Evolutionary conservation across 352 stramenopile genomes (phyloP).

Genomic region (Phytophthora multivora): DNA sequence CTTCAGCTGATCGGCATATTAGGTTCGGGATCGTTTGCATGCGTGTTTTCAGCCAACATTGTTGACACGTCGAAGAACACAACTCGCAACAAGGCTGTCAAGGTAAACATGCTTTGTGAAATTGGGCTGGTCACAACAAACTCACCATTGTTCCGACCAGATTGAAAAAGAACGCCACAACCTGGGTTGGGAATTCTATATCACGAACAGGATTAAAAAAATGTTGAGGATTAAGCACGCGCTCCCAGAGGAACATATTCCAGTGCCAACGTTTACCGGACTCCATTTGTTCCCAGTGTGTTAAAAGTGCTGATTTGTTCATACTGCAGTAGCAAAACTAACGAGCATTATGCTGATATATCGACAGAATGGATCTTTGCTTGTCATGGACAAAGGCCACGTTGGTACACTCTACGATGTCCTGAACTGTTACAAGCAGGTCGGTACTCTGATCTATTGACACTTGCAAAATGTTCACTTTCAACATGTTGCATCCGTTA

Average conservation of each 20-base stretch:
- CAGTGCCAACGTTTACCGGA: slow-evolving; percentile 47
- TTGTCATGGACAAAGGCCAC: slow-evolving; percentile 76
- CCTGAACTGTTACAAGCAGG: slow-evolving; percentile 81
- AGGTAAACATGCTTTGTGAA: slow-evolving; percentile 42
- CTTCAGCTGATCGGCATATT: slow-evolving; percentile 62
- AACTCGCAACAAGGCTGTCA: slow-evolving; percentile 55
- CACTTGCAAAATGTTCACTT: not conserved
- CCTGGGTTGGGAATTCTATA: slow-evolving; percentile 83
- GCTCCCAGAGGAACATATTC: slow-evolving; percentile 29
- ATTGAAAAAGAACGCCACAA: slow-evolving; percentile 73
- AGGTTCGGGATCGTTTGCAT: slow-evolving; percentile 75
- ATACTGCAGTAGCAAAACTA: not conserved
- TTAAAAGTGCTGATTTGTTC: slow-evolving; percentile 1
- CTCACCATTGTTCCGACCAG: slow-evolving; percentile 32
- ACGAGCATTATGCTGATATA: slow-evolving; percentile 1
- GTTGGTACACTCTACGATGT: slow-evolving; percentile 80
- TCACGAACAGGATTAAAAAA: slow-evolving; percentile 59
- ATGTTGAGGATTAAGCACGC: slow-evolving; percentile 31
- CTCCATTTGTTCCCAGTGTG: slow-evolving; percentile 71
- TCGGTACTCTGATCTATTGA: slow-evolving; percentile 16
- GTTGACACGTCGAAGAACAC: slow-evolving; percentile 26
- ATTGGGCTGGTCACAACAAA: not conserved
- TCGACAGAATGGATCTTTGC: slow-evolving; percentile 70
- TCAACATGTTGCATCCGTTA: slow-evolving; percentile 1
- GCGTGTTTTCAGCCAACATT: slow-evolving; percentile 68